These are phyloP conservation scores for Calvatia gigantea DNA, from an alignment of 768 basidiomycete genomes.

Conservation along the genomic window DNA sequence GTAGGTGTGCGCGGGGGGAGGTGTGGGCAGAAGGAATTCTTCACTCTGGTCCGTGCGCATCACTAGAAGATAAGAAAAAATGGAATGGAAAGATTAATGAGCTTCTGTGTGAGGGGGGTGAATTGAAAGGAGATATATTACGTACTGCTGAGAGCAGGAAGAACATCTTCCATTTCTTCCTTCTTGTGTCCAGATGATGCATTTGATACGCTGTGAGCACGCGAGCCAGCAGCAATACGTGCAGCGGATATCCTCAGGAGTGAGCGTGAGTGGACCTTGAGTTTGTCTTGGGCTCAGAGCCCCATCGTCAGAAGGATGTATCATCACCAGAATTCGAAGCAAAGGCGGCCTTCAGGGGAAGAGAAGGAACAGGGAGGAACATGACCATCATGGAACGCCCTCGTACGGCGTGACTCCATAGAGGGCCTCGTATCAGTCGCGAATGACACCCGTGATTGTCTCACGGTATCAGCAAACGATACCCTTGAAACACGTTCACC, in stretches of 20 bases:
- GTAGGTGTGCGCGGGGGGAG: conserved; percentile 19
- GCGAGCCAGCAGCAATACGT: conserved; percentile 35
- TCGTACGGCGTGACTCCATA: conserved; percentile 31
- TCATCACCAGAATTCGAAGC: conserved; percentile 11
- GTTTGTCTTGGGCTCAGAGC: conserved; percentile 36
- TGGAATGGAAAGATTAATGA: neutral
- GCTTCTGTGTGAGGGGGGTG: too few relatives aligned
- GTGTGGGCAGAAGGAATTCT: conserved; percentile 44
- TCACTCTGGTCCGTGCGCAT: conserved; percentile 61
- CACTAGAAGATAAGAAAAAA: conserved; percentile 37
- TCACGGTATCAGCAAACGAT: conserved; percentile 63
- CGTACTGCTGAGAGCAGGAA: conserved; percentile 69
- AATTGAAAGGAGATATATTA: conserved; percentile 13
- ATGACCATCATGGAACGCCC: conserved; percentile 39
- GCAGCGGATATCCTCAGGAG: conserved; percentile 61
- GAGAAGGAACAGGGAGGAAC: conserved; percentile 40
- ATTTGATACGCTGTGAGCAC: conserved; percentile 9
- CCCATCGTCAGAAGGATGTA: conserved; percentile 14
- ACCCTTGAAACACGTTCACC: conserved; percentile 51
- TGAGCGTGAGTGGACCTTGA: conserved; percentile 40
- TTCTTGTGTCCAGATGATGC: conserved; percentile 13
- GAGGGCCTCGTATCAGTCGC: conserved; percentile 40
- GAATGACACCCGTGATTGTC: conserved; percentile 35
- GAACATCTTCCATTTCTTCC: conserved; percentile 48
- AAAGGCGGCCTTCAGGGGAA: conserved; percentile 19